Evolutionary conservation across 257 asterid genomes (phyloP).

Genomic region (Catharanthus roseus): DNA sequence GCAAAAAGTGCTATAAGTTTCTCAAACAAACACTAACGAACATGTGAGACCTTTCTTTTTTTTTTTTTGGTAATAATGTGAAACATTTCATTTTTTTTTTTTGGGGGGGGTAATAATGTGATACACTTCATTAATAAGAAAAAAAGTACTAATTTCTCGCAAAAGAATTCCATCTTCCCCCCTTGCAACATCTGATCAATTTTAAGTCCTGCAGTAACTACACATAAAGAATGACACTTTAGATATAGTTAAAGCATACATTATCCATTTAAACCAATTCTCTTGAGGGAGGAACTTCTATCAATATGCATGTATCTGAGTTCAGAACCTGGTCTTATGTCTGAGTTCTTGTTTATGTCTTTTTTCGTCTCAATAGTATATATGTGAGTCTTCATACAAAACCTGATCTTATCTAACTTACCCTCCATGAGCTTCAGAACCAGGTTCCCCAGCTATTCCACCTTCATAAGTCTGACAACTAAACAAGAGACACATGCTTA

Average conservation of each 20-base stretch:
- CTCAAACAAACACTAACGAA: not conserved
- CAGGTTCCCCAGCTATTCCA: slow-evolving; percentile 95
- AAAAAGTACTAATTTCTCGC: not conserved
- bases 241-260: not conserved
- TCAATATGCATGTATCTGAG: not conserved
- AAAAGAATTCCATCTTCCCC: not conserved
- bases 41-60: too few species aligned
- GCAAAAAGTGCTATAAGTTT: not conserved
- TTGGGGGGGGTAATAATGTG: too few species aligned
- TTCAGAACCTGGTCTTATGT: not conserved
- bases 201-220: not conserved
- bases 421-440: slow-evolving; percentile 99
- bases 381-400: not conserved
- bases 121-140: not conserved
- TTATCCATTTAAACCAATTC: not conserved
- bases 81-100: too few species aligned
- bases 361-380: not conserved
- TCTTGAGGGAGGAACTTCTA: not conserved
- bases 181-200: not conserved
- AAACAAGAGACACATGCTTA: slow-evolving; percentile 14
- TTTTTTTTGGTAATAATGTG: too few species aligned
- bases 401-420: slow-evolving; percentile 31
- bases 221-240: not conserved
- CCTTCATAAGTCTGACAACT: slow-evolving; percentile 99
- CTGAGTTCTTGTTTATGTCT: not conserved